Evolutionary conservation across 306 rosid genomes (phyloP).

Genomic region (Inga laurina): DNA sequence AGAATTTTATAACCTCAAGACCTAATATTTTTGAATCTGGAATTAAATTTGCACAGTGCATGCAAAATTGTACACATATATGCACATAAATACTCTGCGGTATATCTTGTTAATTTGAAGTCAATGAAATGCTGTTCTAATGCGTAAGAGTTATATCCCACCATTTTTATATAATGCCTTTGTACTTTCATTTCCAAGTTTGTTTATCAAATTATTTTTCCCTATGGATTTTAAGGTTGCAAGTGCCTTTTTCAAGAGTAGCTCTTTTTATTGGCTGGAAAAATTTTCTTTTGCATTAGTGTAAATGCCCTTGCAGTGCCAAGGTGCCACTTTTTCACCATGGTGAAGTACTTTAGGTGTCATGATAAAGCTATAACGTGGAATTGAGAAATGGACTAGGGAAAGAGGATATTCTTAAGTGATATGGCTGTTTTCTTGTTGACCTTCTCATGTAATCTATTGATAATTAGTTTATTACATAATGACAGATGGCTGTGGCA

Average conservation of each 20-base stretch:
- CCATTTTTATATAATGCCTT: background rate
- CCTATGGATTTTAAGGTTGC: background rate
- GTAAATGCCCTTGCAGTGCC: background rate
- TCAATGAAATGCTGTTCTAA: background rate
- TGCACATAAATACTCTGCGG: background rate
- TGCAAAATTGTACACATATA: background rate
- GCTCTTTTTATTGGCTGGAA: background rate
- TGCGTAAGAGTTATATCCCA: background rate
- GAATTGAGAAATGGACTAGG: background rate
- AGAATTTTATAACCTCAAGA: background rate
- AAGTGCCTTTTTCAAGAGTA: background rate
- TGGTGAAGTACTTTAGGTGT: background rate
- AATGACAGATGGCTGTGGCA: constrained; percentile 60
- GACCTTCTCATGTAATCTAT: constrained; percentile 11
- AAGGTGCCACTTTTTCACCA: background rate
- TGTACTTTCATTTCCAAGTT: background rate
- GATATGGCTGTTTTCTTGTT: constrained; percentile 12
- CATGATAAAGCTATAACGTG: background rate
- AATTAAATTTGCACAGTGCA: background rate
- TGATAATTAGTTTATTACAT: constrained; percentile 21
- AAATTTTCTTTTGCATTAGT: background rate
- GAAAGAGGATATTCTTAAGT: constrained; percentile 18
- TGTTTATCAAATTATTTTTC: background rate
- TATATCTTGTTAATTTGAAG: background rate
- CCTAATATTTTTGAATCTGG: background rate